Evolutionary conservation across 2,329 filamentous ascomycete genomes (phyloP).

Genomic region (Nigrograna mackinnonii): DNA sequence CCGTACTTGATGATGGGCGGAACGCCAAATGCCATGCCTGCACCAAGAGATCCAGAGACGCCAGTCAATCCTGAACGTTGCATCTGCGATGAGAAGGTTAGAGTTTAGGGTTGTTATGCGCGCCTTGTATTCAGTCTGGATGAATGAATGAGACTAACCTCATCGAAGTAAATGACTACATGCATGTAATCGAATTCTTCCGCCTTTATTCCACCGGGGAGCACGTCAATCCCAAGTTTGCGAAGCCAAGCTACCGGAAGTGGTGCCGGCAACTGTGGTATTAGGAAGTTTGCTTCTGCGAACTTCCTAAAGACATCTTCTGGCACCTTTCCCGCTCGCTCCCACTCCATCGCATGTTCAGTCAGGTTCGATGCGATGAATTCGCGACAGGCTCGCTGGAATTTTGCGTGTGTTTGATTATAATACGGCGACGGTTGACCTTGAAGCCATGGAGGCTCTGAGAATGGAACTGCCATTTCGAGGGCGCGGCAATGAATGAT

Average conservation of each 20-base stretch:
- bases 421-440: slow-evolving; percentile 75
- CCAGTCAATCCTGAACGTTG: slow-evolving; percentile 66
- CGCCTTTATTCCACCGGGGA: slow-evolving; percentile 67
- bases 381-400: slow-evolving; percentile 69
- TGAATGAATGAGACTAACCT: no score
- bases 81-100: slow-evolving; percentile 51
- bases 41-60: slow-evolving; percentile 67
- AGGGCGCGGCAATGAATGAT: no score
- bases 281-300: slow-evolving; percentile 67
- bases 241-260: slow-evolving; percentile 72
- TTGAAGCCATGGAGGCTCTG: slow-evolving; percentile 71
- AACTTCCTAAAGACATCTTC: slow-evolving; percentile 68
- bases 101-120: no score
- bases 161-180: slow-evolving; percentile 70
- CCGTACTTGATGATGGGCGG: slow-evolving; percentile 74
- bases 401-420: slow-evolving; percentile 65
- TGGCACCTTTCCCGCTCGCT: slow-evolving; percentile 66
- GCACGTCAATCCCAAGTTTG: slow-evolving; percentile 65
- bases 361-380: slow-evolving; percentile 68
- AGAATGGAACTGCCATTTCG: slow-evolving; percentile 69
- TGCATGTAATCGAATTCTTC: slow-evolving; percentile 78
- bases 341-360: slow-evolving; percentile 70
- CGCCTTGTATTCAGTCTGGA: no score
- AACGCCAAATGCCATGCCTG: slow-evolving; percentile 73
- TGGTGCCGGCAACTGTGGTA: slow-evolving; percentile 71